These are phyloP conservation scores for Microcos paniculata DNA, from an alignment of 345 rosid genomes.

Conservation along the genomic window DNA sequence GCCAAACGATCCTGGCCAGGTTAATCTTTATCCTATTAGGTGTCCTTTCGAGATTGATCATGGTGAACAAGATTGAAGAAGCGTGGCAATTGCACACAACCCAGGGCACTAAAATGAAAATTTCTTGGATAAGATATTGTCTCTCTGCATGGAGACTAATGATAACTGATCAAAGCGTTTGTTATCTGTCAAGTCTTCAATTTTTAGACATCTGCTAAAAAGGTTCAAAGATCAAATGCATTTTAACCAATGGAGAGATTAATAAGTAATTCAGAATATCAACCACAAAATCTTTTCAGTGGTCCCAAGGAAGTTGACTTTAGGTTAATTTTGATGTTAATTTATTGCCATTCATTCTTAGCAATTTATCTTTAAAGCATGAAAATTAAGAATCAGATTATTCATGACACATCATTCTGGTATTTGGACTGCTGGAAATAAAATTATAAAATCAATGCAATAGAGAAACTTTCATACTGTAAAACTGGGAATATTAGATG, in stretches of 20 bases:
- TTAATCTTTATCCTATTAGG: neutral
- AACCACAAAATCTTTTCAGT: too few species aligned
- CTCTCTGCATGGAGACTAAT: neutral
- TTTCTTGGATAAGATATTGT: neutral
- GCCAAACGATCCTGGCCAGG: neutral
- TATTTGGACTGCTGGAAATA: too few species aligned
- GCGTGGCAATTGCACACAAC: neutral
- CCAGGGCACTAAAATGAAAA: neutral
- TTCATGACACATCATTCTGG: too few species aligned
- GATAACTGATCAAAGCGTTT: neutral
- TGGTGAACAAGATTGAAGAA: neutral
- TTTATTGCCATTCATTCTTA: too few species aligned
- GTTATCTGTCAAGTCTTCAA: neutral
- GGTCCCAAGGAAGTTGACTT: too few species aligned
- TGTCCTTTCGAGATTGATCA: neutral
- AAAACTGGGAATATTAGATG: neutral
- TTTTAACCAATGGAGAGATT: neutral
- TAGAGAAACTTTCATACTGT: neutral
- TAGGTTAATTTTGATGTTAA: too few species aligned
- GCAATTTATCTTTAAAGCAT: too few species aligned
- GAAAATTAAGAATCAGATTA: too few species aligned
- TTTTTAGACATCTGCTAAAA: neutral
- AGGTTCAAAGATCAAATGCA: neutral
- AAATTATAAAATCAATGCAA: neutral
- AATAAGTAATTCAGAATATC: neutral